Conservation (phyloP, 2,329 filamentous ascomycete genomes). For the Aspergillus chevalieri region DNA sequence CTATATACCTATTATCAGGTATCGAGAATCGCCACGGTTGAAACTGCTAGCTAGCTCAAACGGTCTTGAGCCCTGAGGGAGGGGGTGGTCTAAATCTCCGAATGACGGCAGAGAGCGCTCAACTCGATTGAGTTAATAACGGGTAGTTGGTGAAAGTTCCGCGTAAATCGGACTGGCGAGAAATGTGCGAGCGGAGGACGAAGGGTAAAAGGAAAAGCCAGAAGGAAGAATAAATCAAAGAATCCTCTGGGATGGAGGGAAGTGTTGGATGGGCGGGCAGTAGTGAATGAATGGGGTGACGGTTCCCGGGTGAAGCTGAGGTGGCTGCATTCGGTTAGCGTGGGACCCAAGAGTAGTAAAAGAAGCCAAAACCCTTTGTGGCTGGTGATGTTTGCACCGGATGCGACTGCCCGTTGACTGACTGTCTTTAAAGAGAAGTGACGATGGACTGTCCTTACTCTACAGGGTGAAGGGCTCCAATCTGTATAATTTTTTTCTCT, state of each 20-base stretch:
- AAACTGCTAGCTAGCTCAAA: constrained; percentile 25
- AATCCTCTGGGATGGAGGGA: constrained; percentile 12
- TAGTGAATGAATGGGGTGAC: constrained; percentile 26
- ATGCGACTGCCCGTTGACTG: too few species aligned
- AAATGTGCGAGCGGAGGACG: constrained; percentile 17
- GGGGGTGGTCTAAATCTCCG: constrained; percentile 18
- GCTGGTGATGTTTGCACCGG: constrained; percentile 5
- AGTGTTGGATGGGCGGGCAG: constrained; percentile 27
- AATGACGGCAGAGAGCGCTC: constrained; percentile 23
- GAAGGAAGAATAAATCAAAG: constrained; percentile 17
- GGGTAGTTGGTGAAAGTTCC: too few species aligned
- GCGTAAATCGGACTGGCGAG: constrained; percentile 5
- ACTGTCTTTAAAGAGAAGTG: too few species aligned
- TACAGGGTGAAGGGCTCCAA: too few species aligned
- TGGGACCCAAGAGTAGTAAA: constrained; percentile 19
- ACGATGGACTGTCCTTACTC: too few species aligned
- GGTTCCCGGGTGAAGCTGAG: constrained; percentile 37
- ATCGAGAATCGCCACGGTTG: constrained; percentile 38
- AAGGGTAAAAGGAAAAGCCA: constrained; percentile 18
- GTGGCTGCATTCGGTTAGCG: constrained; percentile 40
- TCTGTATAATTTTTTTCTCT: too few species aligned
- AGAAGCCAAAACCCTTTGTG: constrained; percentile 18
- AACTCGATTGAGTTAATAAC: constrained; percentile 14
- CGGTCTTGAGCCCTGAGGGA: constrained; percentile 23
- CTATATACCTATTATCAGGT: constrained; percentile 39